Evolutionary conservation across 768 basidiomycete genomes (phyloP), one percentile per base, ranked within the genome.

Genomic region (Hysterangium stoloniferum): DNA sequence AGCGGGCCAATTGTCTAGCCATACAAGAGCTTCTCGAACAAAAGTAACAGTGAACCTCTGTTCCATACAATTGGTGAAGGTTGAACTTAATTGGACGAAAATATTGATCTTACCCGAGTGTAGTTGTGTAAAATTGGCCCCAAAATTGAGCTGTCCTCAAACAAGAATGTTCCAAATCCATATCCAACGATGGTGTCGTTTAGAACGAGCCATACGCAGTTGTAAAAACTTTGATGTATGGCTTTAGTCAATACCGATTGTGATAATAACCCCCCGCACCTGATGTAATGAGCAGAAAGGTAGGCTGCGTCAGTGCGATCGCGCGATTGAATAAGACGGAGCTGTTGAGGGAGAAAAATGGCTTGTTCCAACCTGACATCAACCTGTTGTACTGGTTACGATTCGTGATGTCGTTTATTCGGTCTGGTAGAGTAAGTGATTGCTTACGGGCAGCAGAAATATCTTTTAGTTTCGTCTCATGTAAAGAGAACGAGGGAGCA

Each of bases 1-100:
- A 1, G 84, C 92, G 0, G 95, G 95, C 95, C 95, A 98, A 54
- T 86, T 80, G 62, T 96, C 86, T 11, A 99, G 73, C 94, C 93
- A 97, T 1, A 72, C 58, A 2, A 97, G 70, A 0, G 75, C 71
- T 13, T 68, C 66, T 36, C 76, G 74, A 7, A 85, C 62, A 42
- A 68, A 66, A 2, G 69, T 61, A 4, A 85, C 68, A 1, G 81
- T 61, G 53, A 71, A 66, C 1, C 28, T 38, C 34, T 46, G 15
- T 25, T 1, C 41, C 17, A 19, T 38, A 12, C 0, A 17, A 48
- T 46, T 28, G 22, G 19, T 22, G 27, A 48, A 47, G 52, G 54
- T 37, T 36, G 53, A 56, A 45, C 45, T 9, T 19, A 42, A 37
- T 17, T n/a, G 12, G 8, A 48, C 5, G 9, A n/a, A 35, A 7